Evolutionary conservation across 805 yeast genomes (phyloP).

Genomic region (Schwanniomyces polymorphus): DNA sequence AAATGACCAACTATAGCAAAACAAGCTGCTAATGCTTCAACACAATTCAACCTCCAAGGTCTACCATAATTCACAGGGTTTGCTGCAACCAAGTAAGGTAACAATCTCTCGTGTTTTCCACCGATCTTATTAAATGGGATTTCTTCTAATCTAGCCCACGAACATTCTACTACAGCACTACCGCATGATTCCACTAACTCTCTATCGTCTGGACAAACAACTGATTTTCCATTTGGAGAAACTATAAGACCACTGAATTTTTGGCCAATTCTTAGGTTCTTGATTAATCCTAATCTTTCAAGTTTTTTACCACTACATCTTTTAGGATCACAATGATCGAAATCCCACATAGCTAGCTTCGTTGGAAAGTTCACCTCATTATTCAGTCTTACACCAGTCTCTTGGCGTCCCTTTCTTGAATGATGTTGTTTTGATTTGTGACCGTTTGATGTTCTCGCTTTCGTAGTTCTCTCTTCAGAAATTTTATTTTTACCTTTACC

Average conservation of each 20-base stretch:
- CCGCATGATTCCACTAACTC: constrained; percentile 78
- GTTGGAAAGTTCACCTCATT: constrained; percentile 57
- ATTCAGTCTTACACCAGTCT: constrained; percentile 25
- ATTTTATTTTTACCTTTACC: constrained; percentile 58
- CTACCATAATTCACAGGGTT: constrained; percentile 96
- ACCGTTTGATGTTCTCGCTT: constrained; percentile 50
- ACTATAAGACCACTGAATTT: constrained; percentile 89
- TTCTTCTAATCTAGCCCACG: constrained; percentile 98
- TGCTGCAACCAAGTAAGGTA: constrained; percentile 94
- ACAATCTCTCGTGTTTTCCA: constrained; percentile 79
- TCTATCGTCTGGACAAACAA: constrained; percentile 85
- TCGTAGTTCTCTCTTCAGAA: constrained; percentile 38
- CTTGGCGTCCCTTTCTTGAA: constrained; percentile 37
- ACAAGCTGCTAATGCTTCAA: constrained; percentile 96
- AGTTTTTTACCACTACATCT: constrained; percentile 94
- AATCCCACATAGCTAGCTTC: constrained; percentile 98
- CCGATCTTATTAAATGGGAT: constrained; percentile 94
- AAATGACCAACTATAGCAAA: constrained; percentile 88
- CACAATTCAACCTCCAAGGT: constrained; percentile 95
- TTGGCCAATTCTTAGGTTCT: constrained; percentile 83
- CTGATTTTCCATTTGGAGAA: constrained; percentile 87
- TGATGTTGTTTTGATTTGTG: constrained; percentile 57
- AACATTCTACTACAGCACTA: constrained; percentile 97
- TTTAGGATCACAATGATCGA: constrained; percentile 98
- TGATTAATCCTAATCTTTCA: constrained; percentile 83